Evolutionary conservation across 192 early-diverging fungal genomes (phyloP).

Genomic region (Anaeromyces robustus): DNA sequence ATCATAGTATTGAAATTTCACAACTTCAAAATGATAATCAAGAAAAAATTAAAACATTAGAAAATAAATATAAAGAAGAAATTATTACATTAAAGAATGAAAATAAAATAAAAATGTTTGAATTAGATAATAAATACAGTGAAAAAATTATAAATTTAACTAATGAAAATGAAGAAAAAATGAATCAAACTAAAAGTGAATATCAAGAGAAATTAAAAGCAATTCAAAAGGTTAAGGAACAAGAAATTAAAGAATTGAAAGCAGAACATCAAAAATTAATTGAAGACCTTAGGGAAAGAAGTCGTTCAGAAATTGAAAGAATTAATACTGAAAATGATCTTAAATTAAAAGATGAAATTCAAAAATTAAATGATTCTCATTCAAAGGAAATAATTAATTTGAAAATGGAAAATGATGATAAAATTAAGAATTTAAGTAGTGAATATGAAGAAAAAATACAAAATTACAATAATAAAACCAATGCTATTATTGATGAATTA

Average conservation of each 20-base stretch:
- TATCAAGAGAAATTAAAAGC: background rate
- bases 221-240: background rate
- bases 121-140: background rate
- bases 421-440: background rate
- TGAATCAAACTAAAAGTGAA: background rate
- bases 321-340: background rate
- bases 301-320: background rate
- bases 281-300: background rate
- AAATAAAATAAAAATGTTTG: background rate
- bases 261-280: background rate
- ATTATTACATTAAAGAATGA: background rate
- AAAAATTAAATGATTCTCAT: background rate
- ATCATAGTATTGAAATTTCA: background rate
- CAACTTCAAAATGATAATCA: background rate
- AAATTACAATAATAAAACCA: background rate
- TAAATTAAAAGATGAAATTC: background rate
- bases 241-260: background rate
- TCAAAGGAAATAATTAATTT: background rate
- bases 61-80: background rate
- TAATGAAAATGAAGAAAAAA: background rate
- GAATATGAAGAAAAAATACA: background rate
- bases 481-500: background rate
- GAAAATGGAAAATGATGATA: background rate
- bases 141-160: background rate
- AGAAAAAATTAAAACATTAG: background rate